Base-by-base conservation (phyloP, 306 rosid genomes). In the Dryas alaskensis region DNA sequence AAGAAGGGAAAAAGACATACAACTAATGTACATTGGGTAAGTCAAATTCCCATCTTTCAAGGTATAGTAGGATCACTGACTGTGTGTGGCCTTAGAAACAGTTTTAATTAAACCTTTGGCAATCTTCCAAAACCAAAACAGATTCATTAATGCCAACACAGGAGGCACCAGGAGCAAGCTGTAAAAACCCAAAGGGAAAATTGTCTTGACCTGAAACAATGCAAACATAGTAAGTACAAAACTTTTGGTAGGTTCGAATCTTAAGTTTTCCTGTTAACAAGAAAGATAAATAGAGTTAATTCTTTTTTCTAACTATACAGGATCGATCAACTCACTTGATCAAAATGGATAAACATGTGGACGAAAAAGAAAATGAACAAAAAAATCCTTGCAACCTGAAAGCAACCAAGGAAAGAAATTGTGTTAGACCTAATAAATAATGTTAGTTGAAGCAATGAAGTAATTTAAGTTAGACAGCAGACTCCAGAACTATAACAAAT, bases 121-220 rank as follows among this genome's bases (percentile, higher is more conserved):
- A 60, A 93, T 93, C 88, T 93, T 93, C 97, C 97, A 90, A 78
- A 93, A 93, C 98, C 98, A 93, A 59, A 89, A 82, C 44, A 89
- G 12, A 66, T 93, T 93, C 97, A 93, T 82, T 19, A 69, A 5
- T 75, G 87, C 49, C 74, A 93, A 60, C 81, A 81, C 66, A 37
- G 93, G 86, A 48, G 98, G 78, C 63, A 90, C 88, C 66, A 48
- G 17, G 59, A 93, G 80, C 83, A 93, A 40, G 85, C 84, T 87
- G 84, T 90, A 93, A 72, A 87, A 90, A 25, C 96, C 96, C 75
- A 90, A 17, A 8, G 96, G 89, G 65, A 71, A 87, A 14, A 90
- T 70, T 69, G 78, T 58, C 81, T 82, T 85, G 11, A 93, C 92
- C 98, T 93, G 85, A 80, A 81, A 71, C 27, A 59, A 46, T 37